Percentiles rank a stretch among this genome's conserved stretches.
These are phyloP conservation scores for Lentinula raphanica DNA, from an alignment of 768 basidiomycete genomes.

Conservation along the genomic window DNA sequence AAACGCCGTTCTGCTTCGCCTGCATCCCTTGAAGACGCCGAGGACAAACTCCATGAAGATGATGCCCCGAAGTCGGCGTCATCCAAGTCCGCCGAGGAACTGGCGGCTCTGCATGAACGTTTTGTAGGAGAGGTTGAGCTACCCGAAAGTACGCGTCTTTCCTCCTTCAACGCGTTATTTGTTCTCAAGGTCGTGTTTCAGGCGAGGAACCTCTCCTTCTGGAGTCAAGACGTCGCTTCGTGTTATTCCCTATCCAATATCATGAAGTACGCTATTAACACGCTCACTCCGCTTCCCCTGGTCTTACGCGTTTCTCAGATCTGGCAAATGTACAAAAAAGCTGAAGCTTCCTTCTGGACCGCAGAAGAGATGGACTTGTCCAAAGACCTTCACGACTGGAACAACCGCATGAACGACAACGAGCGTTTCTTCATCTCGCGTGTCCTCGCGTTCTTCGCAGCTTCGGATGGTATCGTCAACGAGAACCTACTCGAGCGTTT, in stretches of 20 bases:
- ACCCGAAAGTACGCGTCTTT: slow-evolving; percentile 41
- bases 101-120: slow-evolving; percentile 32
- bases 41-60: neutral
- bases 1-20: slow-evolving; percentile 12
- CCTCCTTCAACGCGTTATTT: neutral
- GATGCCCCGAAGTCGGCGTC: slow-evolving; percentile 10
- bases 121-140: slow-evolving; percentile 72
- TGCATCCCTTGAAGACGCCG: slow-evolving; percentile 11
- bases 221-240: slow-evolving; percentile 59
- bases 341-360: slow-evolving; percentile 62
- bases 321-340: slow-evolving; percentile 67
- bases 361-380: slow-evolving; percentile 60
- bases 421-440: slow-evolving; percentile 62
- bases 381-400: slow-evolving; percentile 59
- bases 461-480: slow-evolving; percentile 65
- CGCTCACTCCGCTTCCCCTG: neutral
- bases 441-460: slow-evolving; percentile 68
- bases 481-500: slow-evolving; percentile 68
- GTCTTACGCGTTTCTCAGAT: slow-evolving; percentile 31
- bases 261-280: slow-evolving; percentile 28
- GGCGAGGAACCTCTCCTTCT: slow-evolving; percentile 57
- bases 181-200: neutral
- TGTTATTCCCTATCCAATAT: slow-evolving; percentile 74
- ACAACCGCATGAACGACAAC: slow-evolving; percentile 45
- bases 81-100: neutral